Base-by-base conservation (phyloP, 768 basidiomycete genomes). In the Austroboletus festivus region DNA sequence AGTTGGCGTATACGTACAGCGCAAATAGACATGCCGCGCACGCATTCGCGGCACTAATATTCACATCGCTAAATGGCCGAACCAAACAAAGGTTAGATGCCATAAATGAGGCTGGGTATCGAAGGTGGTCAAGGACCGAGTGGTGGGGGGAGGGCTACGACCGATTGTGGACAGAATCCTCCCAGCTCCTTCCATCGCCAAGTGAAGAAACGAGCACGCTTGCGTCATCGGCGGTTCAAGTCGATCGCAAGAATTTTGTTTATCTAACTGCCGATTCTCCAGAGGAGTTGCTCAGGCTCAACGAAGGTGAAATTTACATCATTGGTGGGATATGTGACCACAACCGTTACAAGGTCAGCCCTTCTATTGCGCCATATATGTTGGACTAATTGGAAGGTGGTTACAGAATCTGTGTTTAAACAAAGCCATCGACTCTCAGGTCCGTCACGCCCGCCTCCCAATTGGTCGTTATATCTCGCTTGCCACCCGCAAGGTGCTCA, bases 301-400 rank as follows among this genome's bases (percentile, higher is more conserved):
- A 76, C 46, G 83, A 90, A 46, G 83, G 85, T 37, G 87, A 94
- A 62, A 88, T 85, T 8, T 98, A 98, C 64, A 83, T 99, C 57
- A 93, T 99, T 44, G 95, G 95, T 39, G 95, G 94, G 5, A 86
- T 99, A 57, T 86, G 86, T 50, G 96, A 99, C 67, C 89, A 88
- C 62, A 99, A 99, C 70, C 87, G 95, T 37, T 90, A 94, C 75
- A 97, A 95, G 81, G 95, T 82, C 30, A 41, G 49, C 41, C 15
- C 52, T 45, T 38, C 35, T 33, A 13, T 38, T 33, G 21, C 23
- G 34, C 38, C 22, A 31, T 41, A 18, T 33, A 35, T 24, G 23
- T 2, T 12, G 44, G 56, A 51, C 53, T 55, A 44, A 62, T 47
- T 51, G 45, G 47, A 51, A 41, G 38, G 28, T 51, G 48, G 42